Percentiles rank a stretch among this genome's conserved stretches.
Evolutionary conservation across 441 rosid species (phyloP).

Genomic region (Flueggea neowawraea): DNA sequence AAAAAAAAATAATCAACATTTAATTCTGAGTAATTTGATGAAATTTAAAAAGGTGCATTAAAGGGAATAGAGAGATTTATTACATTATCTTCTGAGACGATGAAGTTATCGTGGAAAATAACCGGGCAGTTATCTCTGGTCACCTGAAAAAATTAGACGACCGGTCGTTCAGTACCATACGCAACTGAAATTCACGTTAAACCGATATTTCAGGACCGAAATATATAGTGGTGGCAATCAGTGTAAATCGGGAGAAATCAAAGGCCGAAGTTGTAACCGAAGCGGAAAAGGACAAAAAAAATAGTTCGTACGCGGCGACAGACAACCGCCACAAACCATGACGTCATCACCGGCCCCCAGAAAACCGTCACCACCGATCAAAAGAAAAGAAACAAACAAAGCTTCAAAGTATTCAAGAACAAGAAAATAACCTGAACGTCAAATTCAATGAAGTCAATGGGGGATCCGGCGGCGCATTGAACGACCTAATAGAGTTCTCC

Average conservation of each 20-base stretch:
- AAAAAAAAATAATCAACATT: neutral
- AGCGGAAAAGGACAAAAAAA: no score
- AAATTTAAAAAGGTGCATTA: neutral
- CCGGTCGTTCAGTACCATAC: neutral
- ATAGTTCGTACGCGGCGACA: no score
- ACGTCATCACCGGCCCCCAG: neutral
- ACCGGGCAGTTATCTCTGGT: conserved; percentile 84
- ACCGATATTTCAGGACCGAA: no score
- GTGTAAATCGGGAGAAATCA: no score
- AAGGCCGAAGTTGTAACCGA: no score
- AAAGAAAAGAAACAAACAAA: neutral
- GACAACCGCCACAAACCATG: no score
- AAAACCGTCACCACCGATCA: no score
- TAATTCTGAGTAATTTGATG: no score
- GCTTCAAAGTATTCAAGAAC: no score
- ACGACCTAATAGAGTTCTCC: conserved; percentile 76
- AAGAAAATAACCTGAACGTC: conserved; percentile 73
- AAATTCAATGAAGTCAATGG: conserved; percentile 79
- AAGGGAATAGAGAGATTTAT: conserved; percentile 9
- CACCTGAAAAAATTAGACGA: conserved; percentile 53
- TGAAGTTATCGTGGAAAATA: conserved; percentile 87
- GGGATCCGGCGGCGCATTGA: conserved; percentile 62
- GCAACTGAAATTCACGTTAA: conserved; percentile 8
- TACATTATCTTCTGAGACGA: conserved; percentile 69
- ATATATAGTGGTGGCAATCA: no score